Evolutionary conservation across 495 filamentous ascomycete species (phyloP), one percentile per base, ranked within the genome.

Genomic region (Astrothelium macrocarpum): DNA sequence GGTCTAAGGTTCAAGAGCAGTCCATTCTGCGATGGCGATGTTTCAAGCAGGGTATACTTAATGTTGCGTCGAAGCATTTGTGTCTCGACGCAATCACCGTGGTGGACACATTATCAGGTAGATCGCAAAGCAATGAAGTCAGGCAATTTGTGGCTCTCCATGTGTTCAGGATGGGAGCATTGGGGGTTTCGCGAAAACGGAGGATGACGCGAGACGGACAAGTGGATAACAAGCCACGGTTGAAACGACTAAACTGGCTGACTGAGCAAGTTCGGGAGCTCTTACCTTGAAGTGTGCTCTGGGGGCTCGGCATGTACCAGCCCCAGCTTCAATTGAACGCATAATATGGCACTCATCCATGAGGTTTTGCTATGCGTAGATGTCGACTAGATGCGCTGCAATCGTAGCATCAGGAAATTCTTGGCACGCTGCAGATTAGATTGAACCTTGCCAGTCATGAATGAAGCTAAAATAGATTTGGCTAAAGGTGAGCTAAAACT

Each of bases 61-160:
- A 56, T 56, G 25, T 56, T 56, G 49, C 25, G 49, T 2, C 49
- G 49, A 56, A 56, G 49, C 49, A 56, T 56, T 56, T 56, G 49
- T 25, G 26, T 56, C 23, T 26, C 7, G 49, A 29, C 9, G 49
- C 3, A 29, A 29, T 56, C 49, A 56, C 49, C 49, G 23, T 56
- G 25, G 20, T 29, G 29, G 25, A 26, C 25, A 29, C 49, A 56
- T 56, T 5, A 28, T 16, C 10, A 2, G 49, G 49, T 29, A 20
- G 7, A 26, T 11, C 29, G 20, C 11, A 9, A 11, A 9, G 25
- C 49, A n/a, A n/a, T n/a, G n/a, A n/a, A n/a, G n/a, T n/a, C n/a
- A n/a, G n/a, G n/a, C n/a, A n/a, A n/a, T n/a, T n/a, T n/a, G n/a
- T n/a, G n/a, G n/a, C n/a, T n/a, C n/a, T n/a, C n/a, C n/a, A n/a